Evolutionary conservation across 129 eudicot genomes (phyloP).

Genomic region (Daucus carota): DH1_v3.0 NC_030382.2:39637501-39638000

Average conservation of each 20-base stretch:
- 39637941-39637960: not conserved
- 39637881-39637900: not conserved
- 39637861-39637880: not conserved
- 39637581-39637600: not conserved
- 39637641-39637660: not conserved
- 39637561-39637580: not conserved
- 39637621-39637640: not conserved
- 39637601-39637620: not conserved
- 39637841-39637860: not conserved
- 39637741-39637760: not conserved
- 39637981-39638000: not conserved
- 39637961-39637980: no score
- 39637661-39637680: not conserved
- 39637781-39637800: not conserved
- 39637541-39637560: not conserved
- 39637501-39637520: not conserved
- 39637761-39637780: not conserved
- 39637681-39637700: not conserved
- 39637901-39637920: not conserved
- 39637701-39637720: not conserved
- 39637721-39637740: not conserved
- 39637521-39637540: not conserved
- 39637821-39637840: not conserved
- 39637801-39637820: not conserved
- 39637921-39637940: not conserved